phyloP scores from a whole-genome alignment of 2,329 filamentous ascomycete species.

The Elsinoe perseae region DNA sequence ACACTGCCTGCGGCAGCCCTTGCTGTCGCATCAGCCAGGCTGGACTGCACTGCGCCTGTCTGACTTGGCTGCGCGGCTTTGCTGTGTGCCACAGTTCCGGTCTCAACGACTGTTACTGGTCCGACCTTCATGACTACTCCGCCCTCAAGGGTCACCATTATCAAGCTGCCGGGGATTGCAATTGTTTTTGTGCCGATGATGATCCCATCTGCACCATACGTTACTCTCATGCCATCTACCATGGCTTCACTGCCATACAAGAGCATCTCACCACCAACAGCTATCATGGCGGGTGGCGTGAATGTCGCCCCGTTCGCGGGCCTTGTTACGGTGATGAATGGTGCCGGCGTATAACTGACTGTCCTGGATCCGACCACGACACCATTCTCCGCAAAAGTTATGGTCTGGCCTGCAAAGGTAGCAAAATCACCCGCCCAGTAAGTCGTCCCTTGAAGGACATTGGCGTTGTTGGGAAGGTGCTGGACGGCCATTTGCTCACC shows the following conservation, averaged over 20 bases:
- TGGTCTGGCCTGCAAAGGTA: no score
- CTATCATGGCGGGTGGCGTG: background rate
- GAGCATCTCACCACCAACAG: background rate
- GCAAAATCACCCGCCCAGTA: no score
- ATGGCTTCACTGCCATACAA: background rate
- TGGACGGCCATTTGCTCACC: background rate
- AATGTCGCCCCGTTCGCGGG: background rate
- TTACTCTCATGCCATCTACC: background rate
- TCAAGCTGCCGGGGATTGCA: background rate
- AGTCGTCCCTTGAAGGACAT: background rate
- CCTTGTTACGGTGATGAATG: background rate
- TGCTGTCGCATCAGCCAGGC: no score
- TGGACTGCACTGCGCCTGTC: no score
- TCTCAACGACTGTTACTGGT: background rate
- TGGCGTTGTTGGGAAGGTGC: constrained; percentile 1
- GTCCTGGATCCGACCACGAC: background rate
- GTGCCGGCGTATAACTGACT: background rate
- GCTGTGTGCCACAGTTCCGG: background rate
- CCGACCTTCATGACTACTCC: background rate
- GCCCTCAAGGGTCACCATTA: background rate
- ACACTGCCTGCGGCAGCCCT: no score
- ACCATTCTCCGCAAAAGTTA: background rate
- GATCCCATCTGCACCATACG: background rate
- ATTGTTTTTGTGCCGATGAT: background rate
- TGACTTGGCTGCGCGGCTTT: background rate